Conservation (phyloP, 2,329 filamentous ascomycete species). For the Claviceps cyperi region DNA sequence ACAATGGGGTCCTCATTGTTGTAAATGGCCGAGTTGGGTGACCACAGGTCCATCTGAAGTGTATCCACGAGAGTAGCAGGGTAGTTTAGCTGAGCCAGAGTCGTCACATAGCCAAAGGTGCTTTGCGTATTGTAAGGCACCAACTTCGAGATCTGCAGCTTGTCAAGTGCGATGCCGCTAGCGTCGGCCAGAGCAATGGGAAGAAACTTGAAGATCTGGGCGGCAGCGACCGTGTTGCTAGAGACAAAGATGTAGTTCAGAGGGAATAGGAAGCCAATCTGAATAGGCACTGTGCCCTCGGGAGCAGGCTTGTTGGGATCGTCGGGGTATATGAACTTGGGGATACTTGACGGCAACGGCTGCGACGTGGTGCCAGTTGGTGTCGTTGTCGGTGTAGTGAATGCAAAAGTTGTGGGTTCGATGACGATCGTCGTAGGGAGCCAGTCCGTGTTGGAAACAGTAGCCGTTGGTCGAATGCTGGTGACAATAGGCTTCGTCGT, state of each 20-base stretch:
- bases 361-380: constrained; percentile 29
- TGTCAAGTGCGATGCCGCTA: constrained; percentile 36
- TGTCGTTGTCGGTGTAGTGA: constrained; percentile 14
- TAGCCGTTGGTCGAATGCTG: constrained; percentile 27
- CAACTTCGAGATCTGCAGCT: constrained; percentile 56
- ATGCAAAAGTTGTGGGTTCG: constrained; percentile 28
- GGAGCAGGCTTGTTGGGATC: constrained; percentile 38
- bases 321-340: constrained; percentile 61
- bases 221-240: constrained; percentile 53
- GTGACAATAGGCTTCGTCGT: constrained; percentile 16
- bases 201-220: constrained; percentile 72
- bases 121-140: constrained; percentile 60
- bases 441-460: constrained; percentile 30
- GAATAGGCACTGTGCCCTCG: constrained; percentile 54
- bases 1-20: constrained; percentile 52
- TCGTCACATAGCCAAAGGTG: constrained; percentile 65
- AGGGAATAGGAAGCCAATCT: constrained; percentile 68
- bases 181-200: constrained; percentile 57
- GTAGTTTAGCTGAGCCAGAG: constrained; percentile 54
- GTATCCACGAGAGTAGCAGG: constrained; percentile 54
- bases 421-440: constrained; percentile 49
- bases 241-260: constrained; percentile 80
- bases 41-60: constrained; percentile 54
- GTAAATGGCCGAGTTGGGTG: constrained; percentile 62
- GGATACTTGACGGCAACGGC: constrained; percentile 51